Base-by-base conservation (phyloP, 2,329 filamentous ascomycete species). In the Cordyceps cicadae region DNA sequence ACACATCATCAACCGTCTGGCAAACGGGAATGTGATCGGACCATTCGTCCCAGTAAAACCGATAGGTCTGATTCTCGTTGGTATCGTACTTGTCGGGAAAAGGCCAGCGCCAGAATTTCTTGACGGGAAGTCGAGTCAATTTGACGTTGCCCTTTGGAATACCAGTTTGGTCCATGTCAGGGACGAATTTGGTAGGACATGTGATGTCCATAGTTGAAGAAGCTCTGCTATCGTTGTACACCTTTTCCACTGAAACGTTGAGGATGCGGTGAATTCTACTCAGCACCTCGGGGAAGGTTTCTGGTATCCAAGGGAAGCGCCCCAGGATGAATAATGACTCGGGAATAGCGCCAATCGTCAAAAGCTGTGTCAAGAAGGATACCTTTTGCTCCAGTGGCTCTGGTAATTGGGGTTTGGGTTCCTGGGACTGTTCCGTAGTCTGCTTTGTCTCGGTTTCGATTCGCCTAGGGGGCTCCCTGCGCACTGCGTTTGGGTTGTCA, bases 1-100 rank as follows among this genome's bases (percentile, higher is more conserved):
- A 94, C 15, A 99, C 82, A 70, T 99, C 94, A 64, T 97, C 91
- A 6, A 96, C 85, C 1, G 81, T 89, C 71, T 96, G 92, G 70
- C 94, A 99, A 21, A 96, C 77, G 0, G 94, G 95, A 51, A 99
- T 81, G 64, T 94, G 96, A 73, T 97, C 93, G 2, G 87, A 82
- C 94, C 94, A 99, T 67, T 97, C 94, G 62, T 96, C 92, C 87
- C 94, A 97, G 73, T 99, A 99, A 71, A 95, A 97, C 39, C 89
- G 85, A 71, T 97, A 97, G 57, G 89, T 84, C n/a, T 82, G 81
- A 21, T 87, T 87, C 66, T 92, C 90, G 59, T 86, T 87, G 29
- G 85, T 85, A 68, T 94, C 90, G 64, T 81, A 81, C 66, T 85
- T 87, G 67, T 96, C 92, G 5, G 91, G 85, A 67, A 88, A 87